Conservation (phyloP, 2,329 filamentous ascomycete genomes). For the Trichoderma cornu-damae region DNA sequence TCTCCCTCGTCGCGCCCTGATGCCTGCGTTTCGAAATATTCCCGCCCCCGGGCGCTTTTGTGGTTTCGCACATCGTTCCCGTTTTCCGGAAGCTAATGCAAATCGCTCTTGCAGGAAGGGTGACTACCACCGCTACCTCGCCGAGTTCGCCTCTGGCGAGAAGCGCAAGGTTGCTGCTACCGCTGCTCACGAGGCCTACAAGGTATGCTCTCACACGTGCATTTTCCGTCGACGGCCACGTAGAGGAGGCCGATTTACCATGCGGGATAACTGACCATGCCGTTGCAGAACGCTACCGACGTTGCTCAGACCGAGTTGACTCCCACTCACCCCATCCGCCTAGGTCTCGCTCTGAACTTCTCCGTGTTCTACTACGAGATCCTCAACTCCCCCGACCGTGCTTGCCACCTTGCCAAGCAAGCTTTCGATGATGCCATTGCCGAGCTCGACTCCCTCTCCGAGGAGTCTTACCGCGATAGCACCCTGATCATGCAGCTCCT, state of each 20-base stretch:
- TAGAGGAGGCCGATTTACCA: background rate
- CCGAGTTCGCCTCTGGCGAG: conserved; percentile 88
- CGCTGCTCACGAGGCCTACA: conserved; percentile 91
- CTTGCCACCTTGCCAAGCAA: conserved; percentile 98
- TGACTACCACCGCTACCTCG: conserved; percentile 93
- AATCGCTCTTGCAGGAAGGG: conserved; percentile 65
- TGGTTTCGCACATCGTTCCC: conserved; percentile 5
- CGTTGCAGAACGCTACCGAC: conserved; percentile 85
- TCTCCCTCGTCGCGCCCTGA: background rate
- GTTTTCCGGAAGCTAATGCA: conserved; percentile 17
- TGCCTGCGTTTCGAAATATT: background rate
- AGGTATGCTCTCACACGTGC: conserved; percentile 54
- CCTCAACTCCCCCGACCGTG: conserved; percentile 93
- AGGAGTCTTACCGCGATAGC: conserved; percentile 98
- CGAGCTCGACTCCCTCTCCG: conserved; percentile 94
- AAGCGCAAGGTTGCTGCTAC: conserved; percentile 86
- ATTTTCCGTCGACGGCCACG: background rate
- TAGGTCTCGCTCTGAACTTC: conserved; percentile 97
- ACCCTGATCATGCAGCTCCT: conserved; percentile 99
- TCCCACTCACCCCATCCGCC: conserved; percentile 95
- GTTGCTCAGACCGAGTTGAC: conserved; percentile 97
- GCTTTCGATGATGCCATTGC: conserved; percentile 98
- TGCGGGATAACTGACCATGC: background rate
- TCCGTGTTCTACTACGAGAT: conserved; percentile 99
- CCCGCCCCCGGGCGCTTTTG: conserved; percentile 4